Base-by-base conservation (phyloP, 1,284 basidiomycete genomes). In the Anthracocystis panici-leucophaei region DNA sequence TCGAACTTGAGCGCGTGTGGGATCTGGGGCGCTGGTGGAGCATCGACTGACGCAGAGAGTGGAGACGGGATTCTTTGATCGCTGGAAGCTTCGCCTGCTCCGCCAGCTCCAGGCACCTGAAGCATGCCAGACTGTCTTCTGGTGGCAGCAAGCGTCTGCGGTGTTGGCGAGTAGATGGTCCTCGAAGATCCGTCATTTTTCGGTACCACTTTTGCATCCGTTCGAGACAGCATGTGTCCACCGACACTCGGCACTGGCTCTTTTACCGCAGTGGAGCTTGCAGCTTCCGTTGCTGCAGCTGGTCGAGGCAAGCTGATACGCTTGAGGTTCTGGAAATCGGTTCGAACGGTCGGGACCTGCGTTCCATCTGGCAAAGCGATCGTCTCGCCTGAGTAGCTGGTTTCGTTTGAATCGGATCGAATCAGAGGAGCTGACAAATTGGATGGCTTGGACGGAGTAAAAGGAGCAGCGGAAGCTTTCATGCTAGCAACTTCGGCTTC, bases 311-410 rank as follows among this genome's bases (percentile, higher is more conserved):
- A 51, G 25, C 53, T 65, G 35, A 79, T 68, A 0, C 67, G 65
- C 57, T 66, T 75, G 27, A 79, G 52, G 38, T 79, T 79, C 33
- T 72, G 70, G 16, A 79, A 76, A 35, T 79, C 77, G 6, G 63
- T 79, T 2, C 77, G 52, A 33, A 75, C 42, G n/a, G 58, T 62
- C 0, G 77, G 75, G 5, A 79, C 53, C 51, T 76, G 62, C 7
- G 60, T 67, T 0, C 76, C 74, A 21, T 67, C 65, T 1, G 74
- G 52, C 16, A 77, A 40, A 2, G 58, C 65, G 38, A 75, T 42
- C 1, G 63, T 71, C 0, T 72, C 69, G 1, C 67, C 59, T 6
- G 63, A 70, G 42, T 52, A 58, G 42, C 51, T 57, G 0, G 66
- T 73, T 23, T 67, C 69, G 40, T 69, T 57, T n/a, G 62, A 69